Base-by-base conservation (phyloP, 2,329 filamentous ascomycete species). In the Xylaria sp. region DNA sequence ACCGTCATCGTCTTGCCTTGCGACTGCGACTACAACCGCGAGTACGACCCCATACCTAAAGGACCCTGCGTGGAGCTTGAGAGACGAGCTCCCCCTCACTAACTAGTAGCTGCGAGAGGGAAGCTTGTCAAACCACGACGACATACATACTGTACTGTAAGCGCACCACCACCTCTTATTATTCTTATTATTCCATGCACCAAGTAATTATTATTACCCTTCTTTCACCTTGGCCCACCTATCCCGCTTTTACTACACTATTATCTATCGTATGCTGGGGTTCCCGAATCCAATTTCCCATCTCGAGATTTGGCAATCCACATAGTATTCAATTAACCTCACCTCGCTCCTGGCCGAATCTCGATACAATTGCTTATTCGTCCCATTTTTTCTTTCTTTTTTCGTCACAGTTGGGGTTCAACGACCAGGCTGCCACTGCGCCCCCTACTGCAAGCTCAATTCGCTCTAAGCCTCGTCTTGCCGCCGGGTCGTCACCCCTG, bases 381-480 rank as follows among this genome's bases (percentile, higher is more conserved):
- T 60, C 38, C 10, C 42, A 23, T 17, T 60, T 48, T 23, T 33
- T 36, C 5, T 3, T 28, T 28, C 7, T 11, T 42, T 33, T 44
- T 40, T 56, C 48, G 46, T 46, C 36, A 49, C 58, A 65, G 60
- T 60, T 38, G 62, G 10, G 38, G 48, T 28, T 59, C 31, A 11
- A 11, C 48, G 9, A 17, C 46, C 33, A 26, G 31, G 57, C 59
- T 61, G 20, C 33, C 46, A 57, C 63, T 61, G 31, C 59, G 23
- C 28, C 58, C 66, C 31, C 60, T 23, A 33, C 40, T 51, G 6
- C 15, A 40, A 59, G 48, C 33, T 60, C 36, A 38, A 60, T 58
- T 44, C 38, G 23, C 59, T 62, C 54, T 44, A 54, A 62, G 59
- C 56, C 62, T 64, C 54, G 54, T 38, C 51, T 66, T 65, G 57